Conservation (phyloP, 169 alveolate species). For the Cryptosporidium ubiquitum region DNA sequence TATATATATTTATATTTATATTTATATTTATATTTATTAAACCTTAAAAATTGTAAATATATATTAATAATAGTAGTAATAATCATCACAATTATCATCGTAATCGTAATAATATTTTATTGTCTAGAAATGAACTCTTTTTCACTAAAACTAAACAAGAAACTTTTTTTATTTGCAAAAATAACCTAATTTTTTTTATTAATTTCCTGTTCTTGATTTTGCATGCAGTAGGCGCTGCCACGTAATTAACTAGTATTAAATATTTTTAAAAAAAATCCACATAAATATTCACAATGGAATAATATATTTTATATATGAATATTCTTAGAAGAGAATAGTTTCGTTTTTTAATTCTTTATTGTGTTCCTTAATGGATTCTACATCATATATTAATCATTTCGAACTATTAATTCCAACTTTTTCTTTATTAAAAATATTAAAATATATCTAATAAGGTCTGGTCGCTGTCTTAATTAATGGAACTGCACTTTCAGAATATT, state of each 20-base stretch:
- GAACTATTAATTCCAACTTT: not conserved
- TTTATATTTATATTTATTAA: no score
- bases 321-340: not conserved
- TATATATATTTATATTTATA: no score
- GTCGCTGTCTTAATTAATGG: not conserved
- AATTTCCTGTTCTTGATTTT: not conserved
- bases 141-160: no score
- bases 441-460: not conserved
- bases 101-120: no score
- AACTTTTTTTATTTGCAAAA: not conserved
- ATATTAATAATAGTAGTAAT: no score
- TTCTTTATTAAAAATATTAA: no score
- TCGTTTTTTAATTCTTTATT: no score
- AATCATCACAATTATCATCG: no score
- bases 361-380: not conserved
- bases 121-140: no score
- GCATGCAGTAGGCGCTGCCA: constrained; percentile 21
- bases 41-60: no score
- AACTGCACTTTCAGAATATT: not conserved
- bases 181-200: not conserved
- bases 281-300: not conserved
- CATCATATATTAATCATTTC: no score
- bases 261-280: not conserved
- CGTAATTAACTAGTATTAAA: not conserved
- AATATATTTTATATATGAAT: not conserved